Base-by-base conservation (phyloP, 208 protist species). In the Blechomonas ayalai region DNA sequence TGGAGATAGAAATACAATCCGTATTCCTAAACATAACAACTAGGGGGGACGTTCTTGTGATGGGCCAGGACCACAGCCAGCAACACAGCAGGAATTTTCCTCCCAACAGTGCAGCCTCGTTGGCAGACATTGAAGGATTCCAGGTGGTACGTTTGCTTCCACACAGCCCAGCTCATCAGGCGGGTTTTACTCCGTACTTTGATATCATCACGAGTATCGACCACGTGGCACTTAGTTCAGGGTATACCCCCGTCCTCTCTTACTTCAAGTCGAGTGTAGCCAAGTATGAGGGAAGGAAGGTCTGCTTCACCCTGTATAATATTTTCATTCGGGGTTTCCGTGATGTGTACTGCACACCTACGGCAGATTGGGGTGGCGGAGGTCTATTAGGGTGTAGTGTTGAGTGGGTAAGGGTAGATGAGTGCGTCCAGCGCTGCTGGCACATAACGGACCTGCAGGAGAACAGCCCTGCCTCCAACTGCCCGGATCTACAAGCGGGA, bases 331-430 rank as follows among this genome's bases (percentile, higher is more conserved):
- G 73, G 13, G 33, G 34, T 18, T 73, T 67, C 25, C 75, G 87
- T 18, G 70, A 95, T 20, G 63, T 95, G 15, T 36, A 59, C 24
- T 48, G 70, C 22, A 20, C 25, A 13, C 39, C 47, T 7, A 36
- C 10, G 19, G 15, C 12, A 33, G 46, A 42, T n/a, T 80, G 70
- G 75, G 68, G 64, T 15, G 69, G 78, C 23, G 53, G 50, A 7
- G 78, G 82, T 1, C 34, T 92, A 31, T 59, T 95, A 15, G 87
- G 87, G 9, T 95, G 87, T 55, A 85, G 68, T 46, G 65, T 95
- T 16, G 81, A 95, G 56, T 95, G 86, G 82, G 48, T 29, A 0
- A 44, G 41, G 6, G 44, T 65, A 13, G 61, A 68, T n/a, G 13
- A 26, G 1, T 69, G 59, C 25, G 20, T 44, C 6, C 28, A 64